Percentiles rank a stretch among this genome's conserved stretches.
Evolutionary conservation across 2,329 filamentous ascomycete genomes (phyloP).

Genomic region (Aspergillus fumigatiaffinis): DNA sequence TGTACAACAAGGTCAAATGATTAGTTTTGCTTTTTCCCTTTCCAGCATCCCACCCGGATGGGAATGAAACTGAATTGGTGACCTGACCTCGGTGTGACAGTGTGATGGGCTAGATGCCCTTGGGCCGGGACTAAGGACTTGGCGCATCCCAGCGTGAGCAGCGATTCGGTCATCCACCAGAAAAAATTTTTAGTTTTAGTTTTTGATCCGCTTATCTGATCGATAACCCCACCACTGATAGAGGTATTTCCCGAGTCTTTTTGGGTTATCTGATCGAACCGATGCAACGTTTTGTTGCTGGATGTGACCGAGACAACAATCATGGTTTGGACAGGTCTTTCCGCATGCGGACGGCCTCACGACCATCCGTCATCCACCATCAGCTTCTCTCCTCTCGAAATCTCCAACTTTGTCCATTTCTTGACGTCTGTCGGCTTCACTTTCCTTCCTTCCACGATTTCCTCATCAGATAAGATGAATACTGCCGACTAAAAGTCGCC

Average conservation of each 20-base stretch:
- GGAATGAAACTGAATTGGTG: not conserved
- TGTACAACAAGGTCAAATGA: no score
- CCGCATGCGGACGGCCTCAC: not conserved
- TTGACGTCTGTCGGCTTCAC: not conserved
- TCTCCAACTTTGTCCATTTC: not conserved
- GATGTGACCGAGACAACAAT: not conserved
- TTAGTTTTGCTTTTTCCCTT: no score
- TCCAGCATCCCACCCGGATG: not conserved
- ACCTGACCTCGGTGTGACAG: no score
- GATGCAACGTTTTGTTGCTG: not conserved
- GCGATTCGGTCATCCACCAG: not conserved
- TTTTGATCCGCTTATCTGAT: not conserved
- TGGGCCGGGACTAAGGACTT: not conserved
- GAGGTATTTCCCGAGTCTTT: not conserved
- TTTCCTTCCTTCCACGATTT: not conserved
- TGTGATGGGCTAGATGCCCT: no score
- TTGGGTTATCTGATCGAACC: not conserved
- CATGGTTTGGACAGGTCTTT: not conserved
- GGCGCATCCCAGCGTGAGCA: not conserved
- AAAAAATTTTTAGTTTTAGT: not conserved
- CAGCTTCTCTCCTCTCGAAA: not conserved
- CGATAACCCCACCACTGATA: not conserved
- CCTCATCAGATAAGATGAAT: conserved; percentile 7
- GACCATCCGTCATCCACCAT: not conserved
- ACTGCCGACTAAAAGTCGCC: not conserved